Base-by-base conservation (phyloP, 2,329 filamentous ascomycete species). In the Ceratocystis cacaofunesta region DNA sequence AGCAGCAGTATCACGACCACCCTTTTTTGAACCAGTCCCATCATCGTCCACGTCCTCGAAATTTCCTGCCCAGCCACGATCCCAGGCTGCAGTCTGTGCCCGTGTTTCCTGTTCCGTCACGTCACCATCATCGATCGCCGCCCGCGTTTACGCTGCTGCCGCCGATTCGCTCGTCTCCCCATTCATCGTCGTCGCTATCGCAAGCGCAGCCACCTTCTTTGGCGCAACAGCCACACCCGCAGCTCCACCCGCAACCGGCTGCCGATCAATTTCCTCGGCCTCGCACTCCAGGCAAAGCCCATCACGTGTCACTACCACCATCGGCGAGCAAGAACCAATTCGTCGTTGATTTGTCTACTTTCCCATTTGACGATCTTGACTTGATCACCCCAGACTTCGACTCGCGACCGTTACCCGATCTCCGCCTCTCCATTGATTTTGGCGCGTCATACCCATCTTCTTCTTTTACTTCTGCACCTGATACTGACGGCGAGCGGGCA, bases 281-380 rank as follows among this genome's bases (percentile, higher is more conserved):
- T 6, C 17, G 12, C n/a, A 32, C n/a, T 43, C 61, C 43, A 25
- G 43, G 43, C n/a, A 62, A 62, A 22, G 63, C 63, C 28, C 66
- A 67, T 25, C 66, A 67, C 66, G 50, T 65, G 19, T 67, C 66
- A 58, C 41, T 67, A 50, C 63, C 66, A 60, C 41, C 48, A n/a
- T 67, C 66, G 4, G 58, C 58, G 5, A 67, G 62, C 60, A 65
- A 63, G 60, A 67, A 65, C 36, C 62, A 60, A 8, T 67, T 67
- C 12, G 25, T 50, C 19, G 46, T 67, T 17, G 66, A 67, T 25
- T 63, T 67, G 58, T 36, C 44, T 12, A 63, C 41, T 17, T 67
- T 67, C 36, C 65, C 66, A 5, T 43, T 67, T 12, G 66, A 67
- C 50, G 63, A 67, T 43, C 57, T 67, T 12, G 41, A 57, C 57